Evolutionary conservation across 2,329 filamentous ascomycete genomes (phyloP), one percentile per base, ranked within the genome.

Genomic region (Neurospora sp.): DNA sequence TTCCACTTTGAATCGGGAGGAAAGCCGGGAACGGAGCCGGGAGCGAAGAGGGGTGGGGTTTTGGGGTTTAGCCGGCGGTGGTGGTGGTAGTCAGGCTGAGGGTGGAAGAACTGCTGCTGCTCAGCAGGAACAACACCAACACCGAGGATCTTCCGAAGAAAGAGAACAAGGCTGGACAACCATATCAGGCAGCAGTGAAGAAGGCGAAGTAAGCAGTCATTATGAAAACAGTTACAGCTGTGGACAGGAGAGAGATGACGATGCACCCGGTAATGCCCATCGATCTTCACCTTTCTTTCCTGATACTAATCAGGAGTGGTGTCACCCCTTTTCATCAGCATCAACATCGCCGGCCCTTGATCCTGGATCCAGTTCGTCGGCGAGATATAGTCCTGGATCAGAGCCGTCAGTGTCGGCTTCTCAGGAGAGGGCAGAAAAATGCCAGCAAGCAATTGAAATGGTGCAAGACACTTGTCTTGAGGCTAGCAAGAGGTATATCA

Each of bases 401-500:
- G 23, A 6, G 15, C 23, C 15, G 52, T 33, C 52, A 5, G 1
- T 33, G 28, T 5, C 28, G 28, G 23, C 28, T 17, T 15, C 6
- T 1, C 23, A 33, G 33, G 11, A 5, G 13, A 4, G 13, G 46
- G 23, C 46, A 15, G 28, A 28, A 28, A 28, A 28, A 36, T 62
- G 36, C 52, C 7, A 7, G 10, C 40, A 62, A 4, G 40, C 17
- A 3, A 58, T 52, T 3, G 13, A 70, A 7, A 28, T 38, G 23
- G 43, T 71, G 17, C 39, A 71, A 28, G 36, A 67, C 11, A 72
- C 71, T 33, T 72, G 72, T 66, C 68, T 73, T 10, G 66, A 38
- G n/a, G 72, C 72, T 19, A 73, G 66, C 0, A 42, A 72, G 38
- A 28, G 66, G 52, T 72, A 71, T 42, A 69, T 73, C 36, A 13